Base-by-base conservation (phyloP, 1,284 basidiomycete genomes). In the Heterobasidion annosum region DNA sequence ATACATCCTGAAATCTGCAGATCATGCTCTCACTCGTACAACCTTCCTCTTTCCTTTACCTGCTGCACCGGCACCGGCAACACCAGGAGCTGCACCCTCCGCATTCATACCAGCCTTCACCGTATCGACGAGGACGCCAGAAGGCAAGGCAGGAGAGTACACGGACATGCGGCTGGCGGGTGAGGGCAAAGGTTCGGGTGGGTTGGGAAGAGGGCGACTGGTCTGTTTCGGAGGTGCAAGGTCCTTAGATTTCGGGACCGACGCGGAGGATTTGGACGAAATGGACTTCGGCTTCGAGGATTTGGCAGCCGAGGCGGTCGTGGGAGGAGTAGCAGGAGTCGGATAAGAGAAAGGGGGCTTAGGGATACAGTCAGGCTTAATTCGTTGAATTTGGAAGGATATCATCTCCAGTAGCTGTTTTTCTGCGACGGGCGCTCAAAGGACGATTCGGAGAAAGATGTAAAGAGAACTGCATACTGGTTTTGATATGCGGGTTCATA, bases 331-430 rank as follows among this genome's bases (percentile, higher is more conserved):
- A 12, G 48, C 35, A 2, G 51, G 55, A 12, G 32, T 10, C 25
- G 61, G 57, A 51, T 61, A 63, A 18, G 58, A 71, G 63, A 82
- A 89, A 0, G 87, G 86, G n/a, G 81, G 76, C 56, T 76, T 78
- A 34, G 89, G 90, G 25, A 84, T 70, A 59, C 79, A 81, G 56
- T 85, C 82, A 0, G 89, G 86, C 67, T 92, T 88, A 58, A 78
- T 66, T 51, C 74, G 71, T 63, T 91, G 90, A 57, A 95, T 86
- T 63, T 89, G 83, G 55, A 78, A 71, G 16, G 86, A 82, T 61
- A 95, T 80, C 65, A 82, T 77, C 67, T 88, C 84, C 56, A 93
- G 76, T 1, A 96, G 75, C 61, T 91, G 84, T 67, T 93, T 91
- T 72, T 95, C 91, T 94, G 68, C 34, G 19, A 37, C 15, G n/a